These are phyloP conservation scores for Samsoniella hepiali DNA, from an alignment of 2,329 filamentous ascomycete species.

Conservation along the genomic window DNA sequence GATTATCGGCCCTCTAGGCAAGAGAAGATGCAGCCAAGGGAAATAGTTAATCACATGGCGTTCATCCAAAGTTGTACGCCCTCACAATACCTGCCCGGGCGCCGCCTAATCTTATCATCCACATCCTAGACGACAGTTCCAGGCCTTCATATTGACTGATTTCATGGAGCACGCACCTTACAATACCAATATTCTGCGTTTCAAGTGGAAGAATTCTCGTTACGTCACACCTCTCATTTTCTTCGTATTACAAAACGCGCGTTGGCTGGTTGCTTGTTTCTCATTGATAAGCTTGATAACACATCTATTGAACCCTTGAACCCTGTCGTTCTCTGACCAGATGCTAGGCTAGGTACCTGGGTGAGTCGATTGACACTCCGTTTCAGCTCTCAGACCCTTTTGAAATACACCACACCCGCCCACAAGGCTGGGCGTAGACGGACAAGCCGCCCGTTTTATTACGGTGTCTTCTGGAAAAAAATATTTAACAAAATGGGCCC, in stretches of 20 bases:
- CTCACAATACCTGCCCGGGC: too few species aligned
- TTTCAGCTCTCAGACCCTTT: constrained; percentile 6
- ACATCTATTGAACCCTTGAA: not conserved
- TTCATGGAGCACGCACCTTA: too few species aligned
- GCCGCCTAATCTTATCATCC: too few species aligned
- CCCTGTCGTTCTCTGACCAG: not conserved
- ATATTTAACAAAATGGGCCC: not conserved
- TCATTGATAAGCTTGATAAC: not conserved
- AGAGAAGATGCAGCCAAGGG: too few species aligned
- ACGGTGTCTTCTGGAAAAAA: too few species aligned
- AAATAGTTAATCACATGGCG: too few species aligned
- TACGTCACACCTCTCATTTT: not conserved
- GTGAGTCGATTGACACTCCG: not conserved
- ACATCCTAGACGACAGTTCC: too few species aligned
- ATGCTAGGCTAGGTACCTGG: not conserved
- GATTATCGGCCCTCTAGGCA: too few species aligned
- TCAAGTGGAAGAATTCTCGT: not conserved
- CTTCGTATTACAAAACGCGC: not conserved
- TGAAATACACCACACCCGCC: not conserved
- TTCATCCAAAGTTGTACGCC: too few species aligned
- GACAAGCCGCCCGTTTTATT: too few species aligned
- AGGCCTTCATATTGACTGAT: too few species aligned
- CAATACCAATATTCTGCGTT: too few species aligned
- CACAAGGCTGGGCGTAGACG: not conserved
- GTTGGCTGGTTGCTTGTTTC: not conserved